Percentiles rank a stretch among this genome's conserved stretches.
These are phyloP conservation scores for Blastomyces gilchristii DNA, from an alignment of 2,329 filamentous ascomycete genomes.

Conservation along the genomic window DNA sequence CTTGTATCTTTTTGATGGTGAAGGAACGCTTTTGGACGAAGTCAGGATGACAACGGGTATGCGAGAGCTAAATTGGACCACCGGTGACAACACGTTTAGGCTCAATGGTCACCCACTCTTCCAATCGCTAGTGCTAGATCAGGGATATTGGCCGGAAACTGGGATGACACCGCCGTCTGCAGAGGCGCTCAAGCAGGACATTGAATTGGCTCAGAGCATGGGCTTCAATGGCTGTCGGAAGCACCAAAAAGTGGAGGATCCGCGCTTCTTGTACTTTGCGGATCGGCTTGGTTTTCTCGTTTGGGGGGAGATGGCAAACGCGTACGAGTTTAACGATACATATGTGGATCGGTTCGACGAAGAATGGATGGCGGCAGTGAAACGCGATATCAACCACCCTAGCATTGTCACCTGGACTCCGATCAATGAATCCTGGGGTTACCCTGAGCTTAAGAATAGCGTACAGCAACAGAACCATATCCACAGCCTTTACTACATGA, in stretches of 20 bases:
- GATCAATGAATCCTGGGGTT: slow-evolving; percentile 56
- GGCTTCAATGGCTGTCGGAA: slow-evolving; percentile 64
- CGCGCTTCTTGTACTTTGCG: slow-evolving; percentile 57
- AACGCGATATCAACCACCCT: slow-evolving; percentile 56
- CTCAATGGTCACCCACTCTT: slow-evolving; percentile 60
- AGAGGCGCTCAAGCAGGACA: slow-evolving; percentile 56
- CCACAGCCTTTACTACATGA: slow-evolving; percentile 52
- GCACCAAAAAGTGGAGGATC: slow-evolving; percentile 57
- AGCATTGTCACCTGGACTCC: slow-evolving; percentile 57
- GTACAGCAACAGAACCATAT: slow-evolving; percentile 54
- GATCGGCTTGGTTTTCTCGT: slow-evolving; percentile 56
- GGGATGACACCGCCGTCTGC: slow-evolving; percentile 54
- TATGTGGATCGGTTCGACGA: slow-evolving; percentile 52
- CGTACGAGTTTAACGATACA: slow-evolving; percentile 50
- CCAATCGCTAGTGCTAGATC: slow-evolving; percentile 57
- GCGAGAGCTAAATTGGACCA: slow-evolving; percentile 51
- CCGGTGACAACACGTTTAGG: slow-evolving; percentile 48
- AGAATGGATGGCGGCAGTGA: slow-evolving; percentile 55
- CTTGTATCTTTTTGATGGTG: slow-evolving; percentile 42
- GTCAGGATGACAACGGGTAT: slow-evolving; percentile 51
- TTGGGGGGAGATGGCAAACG: slow-evolving; percentile 62
- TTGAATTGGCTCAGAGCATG: slow-evolving; percentile 52
- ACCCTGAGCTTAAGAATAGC: slow-evolving; percentile 47
- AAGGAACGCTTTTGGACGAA: slow-evolving; percentile 41
- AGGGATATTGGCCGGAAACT: slow-evolving; percentile 62